phyloP scores from a whole-genome alignment of 2,329 filamentous ascomycete genomes.

The Cercospora beticola region DNA sequence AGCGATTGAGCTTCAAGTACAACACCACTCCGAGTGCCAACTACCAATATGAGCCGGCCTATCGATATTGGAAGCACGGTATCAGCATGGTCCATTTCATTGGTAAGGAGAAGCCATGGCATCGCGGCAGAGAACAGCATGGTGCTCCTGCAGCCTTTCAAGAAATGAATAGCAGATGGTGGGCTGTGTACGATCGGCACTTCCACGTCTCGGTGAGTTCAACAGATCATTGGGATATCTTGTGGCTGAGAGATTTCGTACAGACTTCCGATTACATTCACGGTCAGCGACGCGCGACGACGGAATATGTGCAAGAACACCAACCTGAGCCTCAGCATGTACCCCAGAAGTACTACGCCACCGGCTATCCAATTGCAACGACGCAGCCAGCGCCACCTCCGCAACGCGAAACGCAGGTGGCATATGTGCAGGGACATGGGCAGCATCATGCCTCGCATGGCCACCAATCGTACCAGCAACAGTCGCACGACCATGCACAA shows the following conservation, averaged over 20 bases:
- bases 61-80: slow-evolving; percentile 84
- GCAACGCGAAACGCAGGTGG: neutral
- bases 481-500: slow-evolving; percentile 12
- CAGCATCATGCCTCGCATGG: slow-evolving; percentile 12
- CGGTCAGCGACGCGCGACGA: slow-evolving; percentile 19
- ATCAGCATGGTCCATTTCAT: slow-evolving; percentile 96
- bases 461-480: slow-evolving; percentile 8
- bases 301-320: slow-evolving; percentile 11
- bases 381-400: slow-evolving; percentile 14
- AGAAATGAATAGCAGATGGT: slow-evolving; percentile 86
- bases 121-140: slow-evolving; percentile 41
- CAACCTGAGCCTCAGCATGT: neutral
- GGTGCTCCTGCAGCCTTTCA: slow-evolving; percentile 66
- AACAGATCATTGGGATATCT: neutral
- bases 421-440: neutral
- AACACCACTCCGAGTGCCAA: slow-evolving; percentile 96
- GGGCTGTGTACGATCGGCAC: slow-evolving; percentile 89
- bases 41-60: slow-evolving; percentile 96
- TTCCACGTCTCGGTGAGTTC: slow-evolving; percentile 53
- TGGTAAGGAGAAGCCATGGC: slow-evolving; percentile 86
- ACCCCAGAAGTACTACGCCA: slow-evolving; percentile 25
- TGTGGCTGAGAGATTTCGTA: slow-evolving; percentile 17
- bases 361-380: slow-evolving; percentile 30
- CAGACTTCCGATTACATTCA: slow-evolving; percentile 22
- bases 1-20: slow-evolving; percentile 90